Percentiles rank a stretch among this genome's conserved stretches.
phyloP scores from a whole-genome alignment of 2,329 filamentous ascomycete species.

The Colletotrichum phormii region DNA sequence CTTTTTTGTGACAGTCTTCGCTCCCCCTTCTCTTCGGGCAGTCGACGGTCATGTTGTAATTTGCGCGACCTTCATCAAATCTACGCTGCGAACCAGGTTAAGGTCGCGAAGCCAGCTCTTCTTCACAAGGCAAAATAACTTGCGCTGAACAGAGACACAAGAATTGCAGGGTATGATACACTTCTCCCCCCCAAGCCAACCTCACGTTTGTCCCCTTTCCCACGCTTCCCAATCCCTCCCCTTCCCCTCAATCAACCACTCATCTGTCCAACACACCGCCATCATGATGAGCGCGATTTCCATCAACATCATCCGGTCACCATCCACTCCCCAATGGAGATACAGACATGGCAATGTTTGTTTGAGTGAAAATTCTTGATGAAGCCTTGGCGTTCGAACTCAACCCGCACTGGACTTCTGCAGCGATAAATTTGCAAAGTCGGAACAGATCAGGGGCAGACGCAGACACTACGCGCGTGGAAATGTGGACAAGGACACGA shows the following conservation, averaged over 20 bases:
- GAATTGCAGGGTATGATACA: slow-evolving; percentile 38
- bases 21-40: slow-evolving; percentile 19
- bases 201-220: slow-evolving; percentile 15
- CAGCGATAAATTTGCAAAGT: slow-evolving; percentile 38
- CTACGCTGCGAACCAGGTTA: slow-evolving; percentile 33
- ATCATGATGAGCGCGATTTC: slow-evolving; percentile 3
- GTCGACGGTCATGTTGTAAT: slow-evolving; percentile 33
- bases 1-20: slow-evolving; percentile 30
- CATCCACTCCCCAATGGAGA: slow-evolving; percentile 18
- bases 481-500: slow-evolving; percentile 37
- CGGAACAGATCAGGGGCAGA: slow-evolving; percentile 29
- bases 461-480: slow-evolving; percentile 28
- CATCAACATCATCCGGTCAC: slow-evolving; percentile 10
- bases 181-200: slow-evolving; percentile 30
- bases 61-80: slow-evolving; percentile 30
- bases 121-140: slow-evolving; percentile 12
- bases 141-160: slow-evolving; percentile 16
- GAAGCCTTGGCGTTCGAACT: slow-evolving; percentile 31
- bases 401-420: slow-evolving; percentile 30
- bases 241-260: neutral
- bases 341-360: slow-evolving; percentile 32
- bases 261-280: slow-evolving; percentile 3
- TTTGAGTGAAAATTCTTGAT: slow-evolving; percentile 37
- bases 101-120: slow-evolving; percentile 30
- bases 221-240: neutral